These are phyloP conservation scores for Trypanosoma vivax DNA, from an alignment of 208 protist species.

Conservation along the genomic window DNA sequence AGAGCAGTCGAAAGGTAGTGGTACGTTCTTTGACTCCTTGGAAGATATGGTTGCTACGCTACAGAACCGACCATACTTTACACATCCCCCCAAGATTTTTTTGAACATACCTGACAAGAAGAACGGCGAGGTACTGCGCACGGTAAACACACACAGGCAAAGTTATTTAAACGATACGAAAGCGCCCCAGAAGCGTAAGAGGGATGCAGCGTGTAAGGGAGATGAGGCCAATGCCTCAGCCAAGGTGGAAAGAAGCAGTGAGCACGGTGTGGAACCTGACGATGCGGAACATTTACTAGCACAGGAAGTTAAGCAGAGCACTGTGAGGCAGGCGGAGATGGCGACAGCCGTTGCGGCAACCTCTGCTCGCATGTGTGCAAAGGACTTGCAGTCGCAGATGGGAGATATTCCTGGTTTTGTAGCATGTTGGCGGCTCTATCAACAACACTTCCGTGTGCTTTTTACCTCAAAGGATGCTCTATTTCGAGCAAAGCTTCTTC, in stretches of 20 bases:
- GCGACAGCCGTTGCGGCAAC: conserved; percentile 57
- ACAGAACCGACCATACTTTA: conserved; percentile 31
- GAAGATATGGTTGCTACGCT: conserved; percentile 30
- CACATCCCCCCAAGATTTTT: conserved; percentile 28
- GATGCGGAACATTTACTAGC: not conserved
- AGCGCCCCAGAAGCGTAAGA: not conserved
- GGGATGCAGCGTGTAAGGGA: not conserved
- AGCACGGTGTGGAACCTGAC: not conserved
- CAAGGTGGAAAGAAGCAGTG: conserved; percentile 1
- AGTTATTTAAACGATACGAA: not conserved
- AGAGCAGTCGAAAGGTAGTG: not conserved
- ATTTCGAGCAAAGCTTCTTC: conserved; percentile 76
- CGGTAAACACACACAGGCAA: conserved; percentile 16
- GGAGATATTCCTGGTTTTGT: conserved; percentile 65
- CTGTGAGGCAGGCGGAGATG: conserved; percentile 48
- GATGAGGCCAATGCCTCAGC: not conserved
- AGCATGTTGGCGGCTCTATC: conserved; percentile 47
- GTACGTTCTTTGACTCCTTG: conserved; percentile 17
- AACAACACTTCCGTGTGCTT: conserved; percentile 56
- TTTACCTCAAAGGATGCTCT: conserved; percentile 54
- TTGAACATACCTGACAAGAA: conserved; percentile 16
- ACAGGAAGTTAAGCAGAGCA: conserved; percentile 25
- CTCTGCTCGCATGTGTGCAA: conserved; percentile 24
- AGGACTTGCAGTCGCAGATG: conserved; percentile 36
- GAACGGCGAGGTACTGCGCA: conserved; percentile 8